phyloP scores from a whole-genome alignment of 305 asterid genomes.

The Fraxinus latifolia region DNA sequence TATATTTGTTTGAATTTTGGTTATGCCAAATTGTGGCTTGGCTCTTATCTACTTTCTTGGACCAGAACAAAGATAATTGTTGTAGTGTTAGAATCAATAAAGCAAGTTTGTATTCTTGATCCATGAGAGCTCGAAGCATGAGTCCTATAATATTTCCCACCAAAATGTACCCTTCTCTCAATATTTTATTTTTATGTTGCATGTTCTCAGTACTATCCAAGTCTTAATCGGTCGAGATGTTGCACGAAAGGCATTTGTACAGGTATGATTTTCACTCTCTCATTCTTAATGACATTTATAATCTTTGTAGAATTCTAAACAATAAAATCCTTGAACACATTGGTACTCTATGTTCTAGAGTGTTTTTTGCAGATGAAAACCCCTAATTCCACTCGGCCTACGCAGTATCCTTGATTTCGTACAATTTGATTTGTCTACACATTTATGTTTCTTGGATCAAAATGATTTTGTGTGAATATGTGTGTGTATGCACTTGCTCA shows the following conservation, averaged over 20 bases:
- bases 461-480: background rate
- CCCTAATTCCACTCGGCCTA: constrained; percentile 88
- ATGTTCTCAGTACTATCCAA: constrained; percentile 83
- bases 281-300: background rate
- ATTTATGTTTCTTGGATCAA: background rate
- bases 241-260: constrained; percentile 98
- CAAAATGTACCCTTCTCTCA: background rate
- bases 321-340: background rate
- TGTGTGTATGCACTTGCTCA: background rate
- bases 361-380: constrained; percentile 98
- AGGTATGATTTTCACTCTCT: constrained; percentile 40
- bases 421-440: background rate
- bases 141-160: background rate
- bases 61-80: constrained; percentile 7
- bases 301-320: background rate
- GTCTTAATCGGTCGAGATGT: constrained; percentile 94
- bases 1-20: background rate
- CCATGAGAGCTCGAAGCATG: constrained; percentile 1
- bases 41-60: constrained; percentile 2
- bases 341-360: constrained; percentile 41
- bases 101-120: constrained; percentile 13
- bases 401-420: constrained; percentile 80
- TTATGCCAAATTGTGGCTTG: background rate
- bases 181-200: constrained; percentile 20
- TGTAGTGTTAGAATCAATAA: background rate